These are phyloP conservation scores for Cryptosporidium xiaoi DNA, from an alignment of 169 alveolate species.

Conservation along the genomic window DNA sequence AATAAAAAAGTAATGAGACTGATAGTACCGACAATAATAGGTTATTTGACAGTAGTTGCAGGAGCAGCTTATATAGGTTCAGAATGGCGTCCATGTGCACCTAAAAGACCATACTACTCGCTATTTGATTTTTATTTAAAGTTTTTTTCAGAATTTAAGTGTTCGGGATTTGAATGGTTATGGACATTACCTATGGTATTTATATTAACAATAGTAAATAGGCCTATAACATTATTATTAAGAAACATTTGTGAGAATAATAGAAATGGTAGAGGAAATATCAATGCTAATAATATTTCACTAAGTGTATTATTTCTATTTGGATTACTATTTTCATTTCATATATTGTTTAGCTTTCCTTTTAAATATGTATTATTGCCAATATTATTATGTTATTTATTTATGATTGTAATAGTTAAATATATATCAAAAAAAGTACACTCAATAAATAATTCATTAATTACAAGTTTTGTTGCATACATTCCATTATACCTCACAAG, in stretches of 20 bases:
- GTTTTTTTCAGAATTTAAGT: slow-evolving; percentile 49
- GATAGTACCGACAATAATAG: slow-evolving; percentile 39
- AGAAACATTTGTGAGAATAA: background rate
- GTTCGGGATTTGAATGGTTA: slow-evolving; percentile 72
- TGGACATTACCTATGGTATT: slow-evolving; percentile 72
- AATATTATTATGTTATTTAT: slow-evolving; percentile 3
- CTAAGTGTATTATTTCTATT: slow-evolving; percentile 12
- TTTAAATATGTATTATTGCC: slow-evolving; percentile 22
- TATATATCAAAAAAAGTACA: background rate
- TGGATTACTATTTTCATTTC: slow-evolving; percentile 7
- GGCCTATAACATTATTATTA: slow-evolving; percentile 23
- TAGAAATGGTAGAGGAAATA: background rate
- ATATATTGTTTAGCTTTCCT: slow-evolving; percentile 27
- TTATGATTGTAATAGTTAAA: background rate
- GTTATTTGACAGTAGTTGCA: slow-evolving; percentile 69
- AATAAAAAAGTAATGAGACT: slow-evolving; percentile 16
- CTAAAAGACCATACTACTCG: slow-evolving; percentile 22
- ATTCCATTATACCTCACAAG: slow-evolving; percentile 37
- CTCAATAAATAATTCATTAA: background rate
- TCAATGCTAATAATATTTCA: background rate
- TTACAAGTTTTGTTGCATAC: slow-evolving; percentile 24
- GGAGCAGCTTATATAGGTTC: slow-evolving; percentile 71
- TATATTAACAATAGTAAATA: slow-evolving; percentile 8
- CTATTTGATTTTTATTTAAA: slow-evolving; percentile 53
- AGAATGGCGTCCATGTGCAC: slow-evolving; percentile 75